These are phyloP conservation scores for Eutypella sp. DNA, from an alignment of 2,329 filamentous ascomycete species.

Conservation along the genomic window DNA sequence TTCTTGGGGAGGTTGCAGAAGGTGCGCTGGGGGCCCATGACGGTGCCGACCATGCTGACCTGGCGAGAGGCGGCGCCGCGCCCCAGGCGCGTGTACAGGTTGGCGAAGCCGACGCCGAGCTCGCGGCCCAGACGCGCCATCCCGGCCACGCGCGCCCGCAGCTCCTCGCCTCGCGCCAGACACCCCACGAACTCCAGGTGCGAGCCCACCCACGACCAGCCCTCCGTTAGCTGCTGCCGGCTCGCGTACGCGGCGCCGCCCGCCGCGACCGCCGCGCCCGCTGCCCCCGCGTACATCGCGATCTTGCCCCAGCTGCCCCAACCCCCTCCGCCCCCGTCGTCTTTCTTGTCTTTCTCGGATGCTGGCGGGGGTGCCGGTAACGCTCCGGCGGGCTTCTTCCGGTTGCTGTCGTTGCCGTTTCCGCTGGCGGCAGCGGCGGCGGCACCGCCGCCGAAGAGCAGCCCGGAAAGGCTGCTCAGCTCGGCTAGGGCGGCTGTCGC, in stretches of 20 bases:
- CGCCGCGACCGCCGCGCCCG: constrained; percentile 74
- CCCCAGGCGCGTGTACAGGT: constrained; percentile 83
- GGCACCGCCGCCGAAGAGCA: constrained; percentile 56
- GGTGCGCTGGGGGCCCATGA: constrained; percentile 69
- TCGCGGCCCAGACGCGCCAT: constrained; percentile 62
- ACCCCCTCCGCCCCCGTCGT: constrained; percentile 21
- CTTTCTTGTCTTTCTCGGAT: constrained; percentile 28
- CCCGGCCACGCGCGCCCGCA: constrained; percentile 66
- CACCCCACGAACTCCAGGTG: constrained; percentile 94
- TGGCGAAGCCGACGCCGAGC: constrained; percentile 70
- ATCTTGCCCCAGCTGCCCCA: constrained; percentile 84
- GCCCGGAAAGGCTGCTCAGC: constrained; percentile 60
- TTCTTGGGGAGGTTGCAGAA: constrained; percentile 78
- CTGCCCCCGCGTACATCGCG: constrained; percentile 81
- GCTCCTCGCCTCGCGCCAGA: constrained; percentile 75
- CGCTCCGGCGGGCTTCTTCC: constrained; percentile 32
- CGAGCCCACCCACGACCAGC: constrained; percentile 77
- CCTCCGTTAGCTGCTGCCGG: constrained; percentile 70
- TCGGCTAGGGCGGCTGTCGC: constrained; percentile 64
- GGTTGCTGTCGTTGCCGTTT: constrained; percentile 14
- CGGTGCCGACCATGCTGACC: constrained; percentile 48
- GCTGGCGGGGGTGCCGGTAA: constrained; percentile 28
- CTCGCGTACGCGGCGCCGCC: constrained; percentile 83
- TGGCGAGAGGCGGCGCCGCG: constrained; percentile 54
- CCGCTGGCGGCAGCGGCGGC: constrained; percentile 10